These are phyloP conservation scores for Vitis rupestris DNA, from an alignment of 164 flowering plant genomes.

Conservation along the genomic window DNA sequence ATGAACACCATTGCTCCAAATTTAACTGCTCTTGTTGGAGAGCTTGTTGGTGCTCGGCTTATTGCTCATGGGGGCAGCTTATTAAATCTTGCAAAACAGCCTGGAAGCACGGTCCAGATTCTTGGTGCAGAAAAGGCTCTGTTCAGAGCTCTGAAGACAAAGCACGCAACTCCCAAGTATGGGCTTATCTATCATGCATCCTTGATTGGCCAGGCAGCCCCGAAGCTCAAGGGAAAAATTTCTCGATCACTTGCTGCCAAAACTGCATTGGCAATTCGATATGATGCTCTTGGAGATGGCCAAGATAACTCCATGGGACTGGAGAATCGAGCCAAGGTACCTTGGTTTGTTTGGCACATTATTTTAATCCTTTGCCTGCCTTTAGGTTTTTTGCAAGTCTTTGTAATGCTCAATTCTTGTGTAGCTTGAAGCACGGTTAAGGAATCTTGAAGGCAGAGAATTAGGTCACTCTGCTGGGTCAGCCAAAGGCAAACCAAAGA, in stretches of 20 bases:
- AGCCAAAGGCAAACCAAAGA: slow-evolving; percentile 90
- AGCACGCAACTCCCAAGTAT: slow-evolving; percentile 92
- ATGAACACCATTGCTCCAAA: slow-evolving; percentile 94
- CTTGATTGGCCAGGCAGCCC: slow-evolving; percentile 90
- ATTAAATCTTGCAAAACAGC: slow-evolving; percentile 90
- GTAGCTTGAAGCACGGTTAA: slow-evolving; percentile 82
- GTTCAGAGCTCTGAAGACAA: slow-evolving; percentile 91
- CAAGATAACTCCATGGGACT: slow-evolving; percentile 78
- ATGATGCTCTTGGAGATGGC: slow-evolving; percentile 88
- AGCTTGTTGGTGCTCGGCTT: slow-evolving; percentile 93
- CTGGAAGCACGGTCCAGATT: slow-evolving; percentile 91
- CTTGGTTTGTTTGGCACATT: background rate
- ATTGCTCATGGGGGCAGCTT: slow-evolving; percentile 96
- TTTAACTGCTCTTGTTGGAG: slow-evolving; percentile 88
- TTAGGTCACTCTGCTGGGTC: slow-evolving; percentile 80
- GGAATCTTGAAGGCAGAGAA: slow-evolving; percentile 84
- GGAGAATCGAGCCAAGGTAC: slow-evolving; percentile 79
- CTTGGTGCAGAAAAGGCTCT: slow-evolving; percentile 98
- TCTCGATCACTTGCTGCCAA: slow-evolving; percentile 93
- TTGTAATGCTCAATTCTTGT: background rate
- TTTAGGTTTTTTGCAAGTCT: no score
- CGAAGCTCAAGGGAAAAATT: slow-evolving; percentile 87
- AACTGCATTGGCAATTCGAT: slow-evolving; percentile 79
- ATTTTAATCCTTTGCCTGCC: background rate
- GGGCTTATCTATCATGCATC: slow-evolving; percentile 97